phyloP scores from a whole-genome alignment of 148 eudicot genomes.

The Rhododendron mucronatum region DNA sequence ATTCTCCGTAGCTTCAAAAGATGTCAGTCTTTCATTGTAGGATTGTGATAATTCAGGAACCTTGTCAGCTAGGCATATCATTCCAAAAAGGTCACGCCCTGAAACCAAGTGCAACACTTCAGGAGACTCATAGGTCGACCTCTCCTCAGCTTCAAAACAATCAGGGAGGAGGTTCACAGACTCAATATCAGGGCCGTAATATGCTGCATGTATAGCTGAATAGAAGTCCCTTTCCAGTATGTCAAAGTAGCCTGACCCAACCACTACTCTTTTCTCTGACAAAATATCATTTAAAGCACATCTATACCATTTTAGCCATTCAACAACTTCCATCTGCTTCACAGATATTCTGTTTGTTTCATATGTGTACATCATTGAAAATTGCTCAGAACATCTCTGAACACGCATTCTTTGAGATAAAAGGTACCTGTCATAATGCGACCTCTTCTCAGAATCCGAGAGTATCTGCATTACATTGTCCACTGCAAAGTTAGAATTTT shows the following conservation, averaged over 20 bases:
- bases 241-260: constrained; percentile 84
- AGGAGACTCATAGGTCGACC: constrained; percentile 62
- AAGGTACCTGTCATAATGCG: constrained; percentile 72
- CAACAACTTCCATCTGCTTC: constrained; percentile 93
- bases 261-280: constrained; percentile 56
- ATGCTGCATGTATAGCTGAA: constrained; percentile 84
- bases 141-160: constrained; percentile 91
- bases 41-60: constrained; percentile 46
- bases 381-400: constrained; percentile 31
- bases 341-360: constrained; percentile 30
- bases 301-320: constrained; percentile 95
- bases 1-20: constrained; percentile 25
- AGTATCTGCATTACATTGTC: constrained; percentile 61
- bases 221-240: constrained; percentile 73
- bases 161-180: constrained; percentile 79
- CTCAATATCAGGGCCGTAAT: constrained; percentile 77
- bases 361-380: constrained; percentile 49
- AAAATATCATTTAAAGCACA: constrained; percentile 67
- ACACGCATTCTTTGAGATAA: constrained; percentile 40
- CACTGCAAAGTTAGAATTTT: background rate
- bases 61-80: constrained; percentile 57
- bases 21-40: constrained; percentile 34
- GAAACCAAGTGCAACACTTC: constrained; percentile 95
- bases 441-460: constrained; percentile 71
- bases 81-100: constrained; percentile 91